A percentile compares a stretch with the other conserved stretches of the same genome.
Evolutionary conservation across 768 basidiomycete genomes (phyloP).

Genomic region (Glaciozyma martinii): DNA sequence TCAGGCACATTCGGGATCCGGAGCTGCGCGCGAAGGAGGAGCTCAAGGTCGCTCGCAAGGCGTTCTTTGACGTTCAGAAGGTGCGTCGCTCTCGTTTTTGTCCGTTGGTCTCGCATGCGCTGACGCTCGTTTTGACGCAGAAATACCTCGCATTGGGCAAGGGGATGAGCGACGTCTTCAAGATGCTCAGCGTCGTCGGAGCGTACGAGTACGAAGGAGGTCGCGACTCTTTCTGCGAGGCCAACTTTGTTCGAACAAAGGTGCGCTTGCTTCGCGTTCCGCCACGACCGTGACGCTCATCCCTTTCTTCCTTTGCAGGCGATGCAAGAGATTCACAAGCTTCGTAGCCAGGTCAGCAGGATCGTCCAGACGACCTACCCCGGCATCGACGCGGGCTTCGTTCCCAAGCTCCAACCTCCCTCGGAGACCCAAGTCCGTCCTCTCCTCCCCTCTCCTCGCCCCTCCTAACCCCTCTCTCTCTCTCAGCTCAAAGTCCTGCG

Average conservation of each 20-base stretch:
- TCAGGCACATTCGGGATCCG: constrained; percentile 40
- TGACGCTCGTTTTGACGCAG: constrained; percentile 42
- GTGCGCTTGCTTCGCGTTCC: constrained; percentile 43
- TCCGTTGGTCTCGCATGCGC: no score
- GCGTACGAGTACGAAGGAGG: constrained; percentile 89
- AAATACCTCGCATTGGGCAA: constrained; percentile 69
- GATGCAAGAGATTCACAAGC: constrained; percentile 97
- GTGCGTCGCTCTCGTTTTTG: constrained; percentile 43
- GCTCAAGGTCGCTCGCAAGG: constrained; percentile 56
- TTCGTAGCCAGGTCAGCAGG: constrained; percentile 74
- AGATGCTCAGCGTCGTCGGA: constrained; percentile 82
- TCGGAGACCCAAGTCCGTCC: constrained; percentile 59
- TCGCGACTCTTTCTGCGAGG: constrained; percentile 65
- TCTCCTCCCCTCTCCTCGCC: neutral
- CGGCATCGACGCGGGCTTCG: constrained; percentile 52
- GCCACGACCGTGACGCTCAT: constrained; percentile 10
- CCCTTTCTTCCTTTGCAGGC: constrained; percentile 48
- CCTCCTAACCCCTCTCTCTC: constrained; percentile 5
- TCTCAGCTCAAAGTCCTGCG: constrained; percentile 74
- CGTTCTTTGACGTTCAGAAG: constrained; percentile 73
- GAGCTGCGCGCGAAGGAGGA: constrained; percentile 43
- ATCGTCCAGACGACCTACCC: constrained; percentile 76
- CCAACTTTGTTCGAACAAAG: constrained; percentile 85
- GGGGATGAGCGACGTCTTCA: constrained; percentile 74
- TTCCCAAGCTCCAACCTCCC: constrained; percentile 64